Conservation (phyloP, 331 rosid species). For the Stylosanthes scabra region DNA sequence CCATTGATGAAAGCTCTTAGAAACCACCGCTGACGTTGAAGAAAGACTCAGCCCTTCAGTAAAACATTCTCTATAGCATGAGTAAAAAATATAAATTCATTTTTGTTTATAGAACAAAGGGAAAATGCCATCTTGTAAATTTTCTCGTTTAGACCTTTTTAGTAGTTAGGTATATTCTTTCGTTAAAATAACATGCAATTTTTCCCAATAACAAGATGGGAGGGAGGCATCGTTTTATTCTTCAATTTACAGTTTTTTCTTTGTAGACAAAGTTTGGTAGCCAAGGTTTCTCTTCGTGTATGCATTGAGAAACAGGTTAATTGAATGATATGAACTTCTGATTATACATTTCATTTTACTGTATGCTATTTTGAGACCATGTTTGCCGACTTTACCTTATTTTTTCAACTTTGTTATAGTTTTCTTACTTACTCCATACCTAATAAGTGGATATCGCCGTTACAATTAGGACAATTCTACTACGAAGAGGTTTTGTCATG, state of each 20-base stretch:
- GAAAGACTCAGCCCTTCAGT: slow-evolving; percentile 22
- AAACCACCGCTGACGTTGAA: slow-evolving; percentile 37
- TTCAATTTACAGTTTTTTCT: neutral
- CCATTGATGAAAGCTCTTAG: slow-evolving; percentile 48
- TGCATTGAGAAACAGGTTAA: neutral
- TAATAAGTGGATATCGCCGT: neutral
- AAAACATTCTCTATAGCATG: slow-evolving; percentile 30
- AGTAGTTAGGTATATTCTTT: slow-evolving; percentile 49
- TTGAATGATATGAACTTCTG: neutral
- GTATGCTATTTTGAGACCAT: neutral
- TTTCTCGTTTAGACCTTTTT: slow-evolving; percentile 37
- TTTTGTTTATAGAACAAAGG: slow-evolving; percentile 35
- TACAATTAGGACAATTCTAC: too few species aligned
- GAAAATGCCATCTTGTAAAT: slow-evolving; percentile 44
- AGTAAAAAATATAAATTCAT: neutral
- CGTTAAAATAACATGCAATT: slow-evolving; percentile 27
- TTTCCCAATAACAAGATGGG: slow-evolving; percentile 40
- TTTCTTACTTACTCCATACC: slow-evolving; percentile 3
- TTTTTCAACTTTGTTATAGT: neutral
- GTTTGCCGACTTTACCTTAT: neutral
- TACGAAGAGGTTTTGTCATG: too few species aligned
- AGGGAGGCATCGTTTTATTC: slow-evolving; percentile 36
- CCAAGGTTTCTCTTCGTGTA: slow-evolving; percentile 17
- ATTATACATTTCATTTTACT: slow-evolving; percentile 11
- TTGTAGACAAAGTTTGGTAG: neutral